Percentiles rank a stretch among this genome's conserved stretches.
These are phyloP conservation scores for Diplodia scrobiculata DNA, from an alignment of 2,329 filamentous ascomycete genomes.

Conservation along the genomic window DNA sequence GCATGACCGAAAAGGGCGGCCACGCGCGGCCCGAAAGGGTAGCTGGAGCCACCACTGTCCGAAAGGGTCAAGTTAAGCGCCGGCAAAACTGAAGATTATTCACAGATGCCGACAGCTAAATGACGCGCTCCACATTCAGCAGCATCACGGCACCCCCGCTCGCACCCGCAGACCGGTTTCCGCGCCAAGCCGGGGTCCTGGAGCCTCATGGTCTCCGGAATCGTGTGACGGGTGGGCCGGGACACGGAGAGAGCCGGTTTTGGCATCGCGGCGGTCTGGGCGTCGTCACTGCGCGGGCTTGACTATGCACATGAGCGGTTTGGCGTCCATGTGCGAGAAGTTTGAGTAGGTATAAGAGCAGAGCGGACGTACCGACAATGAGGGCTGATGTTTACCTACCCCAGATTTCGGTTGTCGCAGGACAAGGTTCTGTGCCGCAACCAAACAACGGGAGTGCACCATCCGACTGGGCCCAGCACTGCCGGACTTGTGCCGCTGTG, in stretches of 20 bases:
- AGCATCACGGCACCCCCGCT: no score
- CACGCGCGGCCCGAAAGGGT: background rate
- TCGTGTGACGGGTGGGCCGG: slow-evolving; percentile 15
- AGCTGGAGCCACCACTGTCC: background rate
- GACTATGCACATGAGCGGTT: background rate
- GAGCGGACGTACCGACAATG: background rate
- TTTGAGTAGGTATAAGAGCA: background rate
- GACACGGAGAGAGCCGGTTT: slow-evolving; percentile 12
- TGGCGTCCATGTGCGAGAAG: background rate
- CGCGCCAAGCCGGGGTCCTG: background rate
- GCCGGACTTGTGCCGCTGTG: background rate
- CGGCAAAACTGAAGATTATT: background rate
- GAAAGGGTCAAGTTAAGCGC: background rate
- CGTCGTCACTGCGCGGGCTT: background rate
- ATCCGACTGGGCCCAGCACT: background rate
- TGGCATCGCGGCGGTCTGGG: background rate
- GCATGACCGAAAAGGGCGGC: background rate
- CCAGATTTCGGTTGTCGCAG: background rate
- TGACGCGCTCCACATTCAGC: background rate
- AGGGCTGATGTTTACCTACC: background rate
- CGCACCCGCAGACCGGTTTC: background rate
- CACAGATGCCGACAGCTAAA: background rate
- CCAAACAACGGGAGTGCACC: background rate
- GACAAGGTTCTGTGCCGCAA: slow-evolving; percentile 6
- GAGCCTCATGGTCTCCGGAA: background rate